Evolutionary conservation across 768 basidiomycete species (phyloP).

Genomic region (Leccinum sublutescens): DNA sequence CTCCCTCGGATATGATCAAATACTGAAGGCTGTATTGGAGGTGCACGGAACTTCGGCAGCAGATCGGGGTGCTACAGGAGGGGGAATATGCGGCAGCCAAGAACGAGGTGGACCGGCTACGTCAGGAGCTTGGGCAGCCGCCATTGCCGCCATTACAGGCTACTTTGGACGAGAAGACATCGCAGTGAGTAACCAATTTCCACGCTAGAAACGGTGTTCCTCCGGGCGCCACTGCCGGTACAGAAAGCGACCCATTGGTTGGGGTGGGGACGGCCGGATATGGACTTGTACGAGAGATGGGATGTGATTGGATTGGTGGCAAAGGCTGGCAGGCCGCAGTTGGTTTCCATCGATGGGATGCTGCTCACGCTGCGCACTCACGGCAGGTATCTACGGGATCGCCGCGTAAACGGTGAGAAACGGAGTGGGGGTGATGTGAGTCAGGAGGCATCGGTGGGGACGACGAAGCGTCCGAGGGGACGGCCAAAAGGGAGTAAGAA

Average conservation of each 20-base stretch:
- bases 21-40: constrained; percentile 36
- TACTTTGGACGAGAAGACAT: constrained; percentile 68
- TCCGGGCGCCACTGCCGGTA: constrained; percentile 4
- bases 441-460: constrained; percentile 29
- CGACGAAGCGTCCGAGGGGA: constrained; percentile 57
- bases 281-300: constrained; percentile 3
- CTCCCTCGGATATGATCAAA: constrained; percentile 1
- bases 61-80: constrained; percentile 66
- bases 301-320: not conserved
- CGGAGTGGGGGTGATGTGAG: constrained; percentile 26
- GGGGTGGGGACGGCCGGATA: constrained; percentile 3
- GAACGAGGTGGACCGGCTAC: constrained; percentile 70
- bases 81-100: constrained; percentile 77
- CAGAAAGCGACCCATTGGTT: constrained; percentile 1
- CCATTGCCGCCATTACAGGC: constrained; percentile 70
- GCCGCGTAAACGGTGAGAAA: constrained; percentile 52
- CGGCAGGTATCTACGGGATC: constrained; percentile 60
- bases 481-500: constrained; percentile 74
- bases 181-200: constrained; percentile 41
- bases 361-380: constrained; percentile 12
- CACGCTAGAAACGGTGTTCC: constrained; percentile 9
- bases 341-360: constrained; percentile 6
- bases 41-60: constrained; percentile 61
- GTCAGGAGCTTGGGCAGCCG: constrained; percentile 72
- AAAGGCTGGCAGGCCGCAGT: not conserved